Evolutionary conservation across 2,329 filamentous ascomycete genomes (phyloP).

Genomic region (Diaporthe destruens): DNA sequence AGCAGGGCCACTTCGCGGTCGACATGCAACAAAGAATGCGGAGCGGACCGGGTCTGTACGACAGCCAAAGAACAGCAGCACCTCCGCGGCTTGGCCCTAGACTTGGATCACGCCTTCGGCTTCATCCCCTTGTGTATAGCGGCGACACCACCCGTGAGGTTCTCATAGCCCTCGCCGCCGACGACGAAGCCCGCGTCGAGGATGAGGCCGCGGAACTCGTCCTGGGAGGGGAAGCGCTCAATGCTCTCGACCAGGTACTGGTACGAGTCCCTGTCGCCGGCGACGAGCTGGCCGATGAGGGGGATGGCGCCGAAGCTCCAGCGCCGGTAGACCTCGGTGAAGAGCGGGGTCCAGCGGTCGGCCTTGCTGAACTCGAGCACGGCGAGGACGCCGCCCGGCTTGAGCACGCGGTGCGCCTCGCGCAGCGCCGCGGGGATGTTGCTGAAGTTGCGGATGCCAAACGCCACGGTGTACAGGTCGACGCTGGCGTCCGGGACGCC

Average conservation of each 20-base stretch:
- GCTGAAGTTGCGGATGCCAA: slow-evolving; percentile 97
- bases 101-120: slow-evolving; percentile 58
- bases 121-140: slow-evolving; percentile 98
- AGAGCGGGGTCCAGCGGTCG: slow-evolving; percentile 75
- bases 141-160: slow-evolving; percentile 91
- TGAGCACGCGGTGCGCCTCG: slow-evolving; percentile 89
- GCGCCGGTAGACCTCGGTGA: slow-evolving; percentile 90
- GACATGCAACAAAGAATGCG: background rate
- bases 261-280: slow-evolving; percentile 94
- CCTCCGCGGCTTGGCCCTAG: no score
- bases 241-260: slow-evolving; percentile 99
- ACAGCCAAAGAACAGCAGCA: background rate
- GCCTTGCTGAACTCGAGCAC: slow-evolving; percentile 94
- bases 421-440: slow-evolving; percentile 85
- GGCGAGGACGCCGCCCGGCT: slow-evolving; percentile 95
- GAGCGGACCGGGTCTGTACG: background rate
- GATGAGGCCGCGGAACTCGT: slow-evolving; percentile 87
- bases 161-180: slow-evolving; percentile 86
- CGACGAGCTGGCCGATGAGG: slow-evolving; percentile 93
- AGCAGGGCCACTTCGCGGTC: background rate
- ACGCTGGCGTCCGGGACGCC: slow-evolving; percentile 77
- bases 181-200: slow-evolving; percentile 86
- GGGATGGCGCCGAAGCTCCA: slow-evolving; percentile 98
- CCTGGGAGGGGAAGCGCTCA: slow-evolving; percentile 89
- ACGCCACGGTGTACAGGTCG: slow-evolving; percentile 97